These are phyloP conservation scores for Kalanchoe fedtschenkoi DNA, from an alignment of 164 flowering plant genomes.

Conservation along the genomic window DNA sequence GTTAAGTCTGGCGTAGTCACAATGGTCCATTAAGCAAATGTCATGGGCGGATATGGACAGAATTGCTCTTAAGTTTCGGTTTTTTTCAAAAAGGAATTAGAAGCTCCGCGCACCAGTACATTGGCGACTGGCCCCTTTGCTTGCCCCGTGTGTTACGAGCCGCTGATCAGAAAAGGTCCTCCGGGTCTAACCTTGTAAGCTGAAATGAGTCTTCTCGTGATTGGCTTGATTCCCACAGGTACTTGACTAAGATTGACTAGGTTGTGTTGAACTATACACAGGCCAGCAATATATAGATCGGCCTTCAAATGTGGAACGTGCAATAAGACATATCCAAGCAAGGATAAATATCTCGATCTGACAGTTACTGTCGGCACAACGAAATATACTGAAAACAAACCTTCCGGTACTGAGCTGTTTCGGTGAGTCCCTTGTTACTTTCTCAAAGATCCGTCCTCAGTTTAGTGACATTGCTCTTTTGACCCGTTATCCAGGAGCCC, in stretches of 20 bases:
- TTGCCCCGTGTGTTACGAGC: constrained; percentile 82
- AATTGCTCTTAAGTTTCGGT: not conserved
- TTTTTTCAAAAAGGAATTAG: constrained; percentile 30
- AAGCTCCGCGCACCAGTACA: constrained; percentile 14
- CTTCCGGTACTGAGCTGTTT: constrained; percentile 69
- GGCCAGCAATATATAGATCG: constrained; percentile 85
- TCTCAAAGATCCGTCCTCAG: not conserved
- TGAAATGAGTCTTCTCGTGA: constrained; percentile 3
- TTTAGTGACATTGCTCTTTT: not conserved
- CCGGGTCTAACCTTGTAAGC: constrained; percentile 86
- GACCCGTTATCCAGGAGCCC: constrained; percentile 44
- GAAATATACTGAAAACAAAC: constrained; percentile 53
- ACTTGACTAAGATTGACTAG: not conserved
- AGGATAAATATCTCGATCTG: constrained; percentile 66
- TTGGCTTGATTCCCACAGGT: not conserved
- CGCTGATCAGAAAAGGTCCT: constrained; percentile 78
- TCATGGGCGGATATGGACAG: not conserved
- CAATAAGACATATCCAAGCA: constrained; percentile 75
- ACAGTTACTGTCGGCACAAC: constrained; percentile 69
- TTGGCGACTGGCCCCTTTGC: constrained; percentile 45
- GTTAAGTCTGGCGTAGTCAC: no score
- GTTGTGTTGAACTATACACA: constrained; percentile 20
- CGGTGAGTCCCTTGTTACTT: constrained; percentile 33
- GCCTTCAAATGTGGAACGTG: constrained; percentile 76
- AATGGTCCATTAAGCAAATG: no score